Conservation (phyloP, 169 alveolate genomes). For the Plasmodium coatneyi region DNA sequence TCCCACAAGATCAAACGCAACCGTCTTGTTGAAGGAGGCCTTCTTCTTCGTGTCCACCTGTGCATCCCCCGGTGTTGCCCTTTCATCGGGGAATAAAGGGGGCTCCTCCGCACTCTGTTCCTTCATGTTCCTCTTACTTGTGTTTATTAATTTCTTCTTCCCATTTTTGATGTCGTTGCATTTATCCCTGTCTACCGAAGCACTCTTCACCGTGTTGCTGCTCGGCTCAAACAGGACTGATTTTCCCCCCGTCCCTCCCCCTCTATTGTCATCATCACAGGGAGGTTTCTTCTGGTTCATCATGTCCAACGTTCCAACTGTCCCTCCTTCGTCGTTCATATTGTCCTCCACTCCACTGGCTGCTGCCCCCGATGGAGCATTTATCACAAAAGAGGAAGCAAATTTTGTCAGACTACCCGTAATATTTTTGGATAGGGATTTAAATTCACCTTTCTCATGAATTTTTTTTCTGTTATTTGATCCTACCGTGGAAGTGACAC, state of each 20-base stretch:
- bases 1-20: not conserved
- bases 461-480: not conserved
- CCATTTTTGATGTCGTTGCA: not conserved
- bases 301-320: not conserved
- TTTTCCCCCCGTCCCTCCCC: not conserved
- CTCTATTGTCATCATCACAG: not conserved
- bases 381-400: not conserved
- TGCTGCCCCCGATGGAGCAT: not conserved
- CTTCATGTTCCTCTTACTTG: not conserved
- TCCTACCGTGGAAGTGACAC: not conserved
- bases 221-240: not conserved
- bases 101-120: not conserved
- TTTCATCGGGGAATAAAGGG: not conserved
- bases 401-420: not conserved
- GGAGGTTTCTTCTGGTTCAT: not conserved
- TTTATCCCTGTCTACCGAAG: not conserved
- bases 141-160: not conserved
- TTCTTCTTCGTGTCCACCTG: not conserved
- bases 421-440: not conserved
- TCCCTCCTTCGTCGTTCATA: not conserved
- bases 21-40: not conserved
- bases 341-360: not conserved
- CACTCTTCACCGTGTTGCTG: not conserved
- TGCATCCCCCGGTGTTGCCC: not conserved
- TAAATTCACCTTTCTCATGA: not conserved